Percentiles rank a stretch among this genome's conserved stretches.
phyloP scores from a whole-genome alignment of 208 protist species.

The Leishmania turanica region DNA sequence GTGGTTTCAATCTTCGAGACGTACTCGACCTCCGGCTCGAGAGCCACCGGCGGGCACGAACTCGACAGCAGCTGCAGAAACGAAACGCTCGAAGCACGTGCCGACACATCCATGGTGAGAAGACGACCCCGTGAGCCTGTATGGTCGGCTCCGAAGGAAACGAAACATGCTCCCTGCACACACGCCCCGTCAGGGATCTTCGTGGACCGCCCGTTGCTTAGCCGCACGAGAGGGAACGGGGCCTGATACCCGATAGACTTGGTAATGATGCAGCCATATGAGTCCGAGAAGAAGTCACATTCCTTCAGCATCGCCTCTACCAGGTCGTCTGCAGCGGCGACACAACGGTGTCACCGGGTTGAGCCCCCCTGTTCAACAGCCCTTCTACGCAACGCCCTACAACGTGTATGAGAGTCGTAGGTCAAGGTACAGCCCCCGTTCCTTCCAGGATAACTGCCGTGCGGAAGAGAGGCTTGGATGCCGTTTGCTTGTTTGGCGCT shows the following conservation, averaged over 20 bases:
- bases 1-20: conserved; percentile 16
- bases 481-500: background rate
- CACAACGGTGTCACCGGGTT: background rate
- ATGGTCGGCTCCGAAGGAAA: conserved; percentile 2
- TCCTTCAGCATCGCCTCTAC: conserved; percentile 22
- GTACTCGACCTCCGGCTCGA: conserved; percentile 13
- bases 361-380: background rate
- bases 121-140: conserved; percentile 18
- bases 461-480: background rate
- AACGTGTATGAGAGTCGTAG: background rate
- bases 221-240: conserved; percentile 46
- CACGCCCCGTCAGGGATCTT: background rate
- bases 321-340: background rate
- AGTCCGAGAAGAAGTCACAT: conserved; percentile 57
- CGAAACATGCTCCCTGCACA: conserved; percentile 27
- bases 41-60: conserved; percentile 11
- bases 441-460: background rate
- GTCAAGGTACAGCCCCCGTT: background rate
- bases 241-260: conserved; percentile 47
- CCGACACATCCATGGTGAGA: conserved; percentile 19
- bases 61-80: conserved; percentile 25
- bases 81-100: conserved; percentile 13
- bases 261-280: conserved; percentile 57
- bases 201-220: conserved; percentile 20
- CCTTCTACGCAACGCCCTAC: background rate